Base-by-base conservation (phyloP, 2,329 filamentous ascomycete species). In the Cladosporium sp. region DNA sequence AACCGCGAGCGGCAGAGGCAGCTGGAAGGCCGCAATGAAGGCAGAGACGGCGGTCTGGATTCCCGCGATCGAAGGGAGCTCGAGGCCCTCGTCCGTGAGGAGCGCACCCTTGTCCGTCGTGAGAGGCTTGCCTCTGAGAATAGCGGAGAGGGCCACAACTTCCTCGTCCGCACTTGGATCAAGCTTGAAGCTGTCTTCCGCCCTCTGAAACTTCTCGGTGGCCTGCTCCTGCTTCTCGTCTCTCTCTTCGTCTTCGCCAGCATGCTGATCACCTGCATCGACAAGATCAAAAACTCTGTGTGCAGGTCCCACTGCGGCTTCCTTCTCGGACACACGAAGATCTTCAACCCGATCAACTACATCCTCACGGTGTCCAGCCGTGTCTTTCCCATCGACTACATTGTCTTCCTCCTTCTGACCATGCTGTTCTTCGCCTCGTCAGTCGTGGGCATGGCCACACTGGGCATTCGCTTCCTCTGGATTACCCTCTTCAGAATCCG, bases 381-480 rank as follows among this genome's bases (percentile, higher is more conserved):
- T 62, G 83, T 86, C 1, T 97, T 96, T 73, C 93, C 93, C 0
- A 77, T 95, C 58, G 93, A 98, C 74, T 97, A 97, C 68, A 74
- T 93, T 32, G 78, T 98, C 49, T 95, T 95, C 78, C 82, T 89
- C 1, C 73, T 95, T 1, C 74, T 98, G 8, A 82, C 95, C 0
- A 74, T 97, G 1, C 82, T 96, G 61, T 84, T 98, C 68, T 97
- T 98, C 73, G 84, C 81, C 71, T 86, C 88, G 63, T 91, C 90
- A 9, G 85, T 98, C 48, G 82, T 89, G 1, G 93, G 93, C 13
- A 83, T 97, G 49, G 87, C 90, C 3, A 81, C 83, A 1, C 81
- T 96, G 54, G 93, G 93, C 43, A 95, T 98, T 63, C 87, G 93
- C 59, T 95, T 98, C 77, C 80, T 98, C 49, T 98, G 93, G 93